Evolutionary conservation across 169 alveolate species (phyloP).

Genomic region (Ichthyophthirius multifiliis): DNA sequence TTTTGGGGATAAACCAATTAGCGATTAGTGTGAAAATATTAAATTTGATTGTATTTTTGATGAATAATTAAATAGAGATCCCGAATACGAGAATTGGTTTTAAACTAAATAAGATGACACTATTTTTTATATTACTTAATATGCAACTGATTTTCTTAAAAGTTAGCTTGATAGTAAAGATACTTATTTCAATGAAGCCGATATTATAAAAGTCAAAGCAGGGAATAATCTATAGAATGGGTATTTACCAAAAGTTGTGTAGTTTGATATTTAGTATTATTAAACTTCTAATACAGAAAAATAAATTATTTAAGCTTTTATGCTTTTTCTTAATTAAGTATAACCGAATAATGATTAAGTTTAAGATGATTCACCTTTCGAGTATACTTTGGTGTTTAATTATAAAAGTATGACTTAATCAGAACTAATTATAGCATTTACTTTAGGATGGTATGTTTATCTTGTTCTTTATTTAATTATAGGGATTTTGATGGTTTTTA

Average conservation of each 20-base stretch:
- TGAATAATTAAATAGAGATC: neutral
- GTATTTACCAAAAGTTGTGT: neutral
- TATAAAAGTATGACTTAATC: neutral
- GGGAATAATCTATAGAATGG: neutral
- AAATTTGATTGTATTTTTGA: neutral
- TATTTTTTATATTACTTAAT: neutral
- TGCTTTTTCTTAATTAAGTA: neutral
- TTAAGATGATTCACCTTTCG: neutral
- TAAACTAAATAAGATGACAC: neutral
- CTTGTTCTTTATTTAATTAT: neutral
- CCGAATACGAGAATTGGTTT: neutral
- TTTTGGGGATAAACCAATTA: neutral
- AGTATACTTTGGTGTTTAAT: neutral
- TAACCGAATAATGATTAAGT: neutral
- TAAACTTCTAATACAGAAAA: neutral
- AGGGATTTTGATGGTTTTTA: neutral
- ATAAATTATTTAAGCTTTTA: neutral
- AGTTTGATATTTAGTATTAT: neutral
- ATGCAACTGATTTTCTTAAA: neutral
- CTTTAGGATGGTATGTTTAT: neutral
- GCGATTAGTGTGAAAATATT: neutral
- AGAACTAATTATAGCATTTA: neutral
- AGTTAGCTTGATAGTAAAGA: neutral
- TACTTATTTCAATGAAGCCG: neutral
- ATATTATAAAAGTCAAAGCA: neutral